Evolutionary conservation across 768 basidiomycete genomes (phyloP), one percentile per base, ranked within the genome.

Genomic region (Hygrophorus pudorinus): DNA sequence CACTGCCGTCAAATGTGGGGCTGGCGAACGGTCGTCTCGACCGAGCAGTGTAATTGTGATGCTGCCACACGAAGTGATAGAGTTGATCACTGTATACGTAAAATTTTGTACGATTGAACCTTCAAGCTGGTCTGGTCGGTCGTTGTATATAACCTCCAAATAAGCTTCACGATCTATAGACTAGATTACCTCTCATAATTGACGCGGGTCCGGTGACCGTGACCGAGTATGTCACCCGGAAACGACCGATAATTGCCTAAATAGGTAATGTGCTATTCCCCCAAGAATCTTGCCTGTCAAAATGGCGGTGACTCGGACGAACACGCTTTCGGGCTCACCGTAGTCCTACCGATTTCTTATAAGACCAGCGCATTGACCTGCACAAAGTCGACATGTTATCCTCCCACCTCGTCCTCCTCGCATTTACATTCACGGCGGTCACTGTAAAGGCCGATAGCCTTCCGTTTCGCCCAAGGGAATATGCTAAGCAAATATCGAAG

Each of bases 401-500:
- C 27, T 30, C n/a, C 1, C 28, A 16, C 4, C 18, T 41, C 28
- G 28, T 28, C 7, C 11, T 41, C 6, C 6, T 41, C 6, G 28
- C n/a, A 16, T 41, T 13, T 9, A n/a, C 21, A 9, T 11, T 27
- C 21, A 14, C 20, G 14, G 40, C 27, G 14, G 18, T 38, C 13
- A 16, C 36, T 20, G 13, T 24, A 14, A 20, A 39, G 12, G 14
- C 8, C 14, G 16, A n/a, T 27, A 3, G 6, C 27, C 13, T 13
- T 6, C n/a, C 39, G 11, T 75, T 75, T 56, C 49, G 70, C 37
- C 72, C 72, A 0, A 50, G 55, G 16, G 52, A 59, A 3, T 71
- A 71, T 41, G 1, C 41, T 2, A 61, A 66, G 46, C 56, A 50
- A 16, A 53, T 55, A 0, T 67, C 60, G 3, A 56, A 51, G 4